A percentile compares a stretch with the other conserved stretches of the same genome.
phyloP scores from a whole-genome alignment of 495 filamentous ascomycete genomes.

The Talaromyces thailandensis region DNA sequence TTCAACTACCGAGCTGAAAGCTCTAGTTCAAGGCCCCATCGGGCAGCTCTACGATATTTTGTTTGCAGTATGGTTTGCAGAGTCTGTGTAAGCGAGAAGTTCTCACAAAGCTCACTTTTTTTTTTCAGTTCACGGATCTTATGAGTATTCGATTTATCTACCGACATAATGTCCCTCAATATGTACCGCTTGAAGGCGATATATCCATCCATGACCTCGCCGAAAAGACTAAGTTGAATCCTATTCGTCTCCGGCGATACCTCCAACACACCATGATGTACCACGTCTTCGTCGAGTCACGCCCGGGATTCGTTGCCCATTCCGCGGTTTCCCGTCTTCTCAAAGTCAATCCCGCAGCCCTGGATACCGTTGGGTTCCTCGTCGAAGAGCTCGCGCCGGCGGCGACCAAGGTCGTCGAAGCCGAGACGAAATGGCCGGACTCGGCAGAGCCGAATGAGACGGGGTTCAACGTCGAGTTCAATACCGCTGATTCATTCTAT shows the following conservation, averaged over 20 bases:
- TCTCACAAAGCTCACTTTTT: background rate
- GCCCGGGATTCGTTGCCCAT: conserved; percentile 15
- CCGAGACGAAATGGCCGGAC: conserved; percentile 12
- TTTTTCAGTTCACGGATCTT: background rate
- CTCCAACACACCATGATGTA: conserved; percentile 25
- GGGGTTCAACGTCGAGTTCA: conserved; percentile 17
- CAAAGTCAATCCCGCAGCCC: conserved; percentile 9
- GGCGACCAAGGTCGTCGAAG: conserved; percentile 12
- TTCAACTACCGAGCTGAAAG: background rate
- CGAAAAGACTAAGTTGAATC: conserved; percentile 12
- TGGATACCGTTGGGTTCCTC: conserved; percentile 17
- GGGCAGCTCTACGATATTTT: background rate
- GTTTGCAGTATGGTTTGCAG: background rate
- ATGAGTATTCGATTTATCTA: background rate
- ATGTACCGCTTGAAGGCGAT: conserved; percentile 15
- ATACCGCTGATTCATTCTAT: conserved; percentile 19
- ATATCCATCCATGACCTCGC: conserved; percentile 20
- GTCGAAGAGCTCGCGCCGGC: conserved; percentile 8
- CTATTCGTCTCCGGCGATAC: conserved; percentile 15
- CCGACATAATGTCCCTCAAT: conserved; percentile 17
- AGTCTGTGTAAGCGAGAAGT: background rate
- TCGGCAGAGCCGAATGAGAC: conserved; percentile 14
- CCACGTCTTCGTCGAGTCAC: conserved; percentile 17
- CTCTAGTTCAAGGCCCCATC: background rate
- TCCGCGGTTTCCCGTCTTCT: conserved; percentile 18